Percentiles rank a stretch among this genome's conserved stretches.
phyloP scores from a whole-genome alignment of 345 rosid species.

The Abelmoschus esculentus region DNA sequence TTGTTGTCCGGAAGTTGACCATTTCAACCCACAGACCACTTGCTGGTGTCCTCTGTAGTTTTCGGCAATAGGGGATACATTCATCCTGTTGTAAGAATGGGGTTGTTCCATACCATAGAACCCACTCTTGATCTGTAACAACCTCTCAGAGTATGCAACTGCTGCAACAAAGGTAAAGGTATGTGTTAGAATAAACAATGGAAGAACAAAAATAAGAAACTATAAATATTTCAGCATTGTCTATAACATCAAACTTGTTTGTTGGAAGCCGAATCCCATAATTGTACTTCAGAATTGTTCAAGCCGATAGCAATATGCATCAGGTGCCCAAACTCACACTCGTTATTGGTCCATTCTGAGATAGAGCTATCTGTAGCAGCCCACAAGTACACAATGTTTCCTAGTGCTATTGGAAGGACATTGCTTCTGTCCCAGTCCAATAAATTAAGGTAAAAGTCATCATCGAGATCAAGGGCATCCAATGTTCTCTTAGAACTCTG shows the following conservation, averaged over 20 bases:
- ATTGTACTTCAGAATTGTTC: too few relatives aligned
- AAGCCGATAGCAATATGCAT: too few relatives aligned
- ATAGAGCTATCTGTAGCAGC: too few relatives aligned
- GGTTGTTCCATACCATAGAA: constrained; percentile 47
- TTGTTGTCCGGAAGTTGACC: constrained; percentile 49
- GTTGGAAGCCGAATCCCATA: constrained; percentile 30
- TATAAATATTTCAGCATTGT: not conserved
- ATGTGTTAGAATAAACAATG: not conserved
- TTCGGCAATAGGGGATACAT: constrained; percentile 41
- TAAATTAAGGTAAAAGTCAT: too few relatives aligned
- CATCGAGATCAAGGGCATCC: too few relatives aligned
- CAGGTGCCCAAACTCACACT: too few relatives aligned
- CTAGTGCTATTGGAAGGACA: too few relatives aligned
- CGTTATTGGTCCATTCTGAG: too few relatives aligned
- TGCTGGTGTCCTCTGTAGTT: constrained; percentile 40
- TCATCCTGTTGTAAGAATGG: constrained; percentile 44
- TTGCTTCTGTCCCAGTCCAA: too few relatives aligned
- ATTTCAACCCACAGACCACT: constrained; percentile 46
- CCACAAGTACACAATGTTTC: too few relatives aligned
- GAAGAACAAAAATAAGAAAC: not conserved
- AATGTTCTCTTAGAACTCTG: too few relatives aligned
- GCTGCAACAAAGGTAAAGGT: not conserved
- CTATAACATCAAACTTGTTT: constrained; percentile 16
- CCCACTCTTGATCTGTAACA: constrained; percentile 37
- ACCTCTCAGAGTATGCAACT: too few relatives aligned